A percentile compares a stretch with the other conserved stretches of the same genome.
phyloP scores from a whole-genome alignment of 768 basidiomycete genomes.

The Kwoniella sp. region DNA sequence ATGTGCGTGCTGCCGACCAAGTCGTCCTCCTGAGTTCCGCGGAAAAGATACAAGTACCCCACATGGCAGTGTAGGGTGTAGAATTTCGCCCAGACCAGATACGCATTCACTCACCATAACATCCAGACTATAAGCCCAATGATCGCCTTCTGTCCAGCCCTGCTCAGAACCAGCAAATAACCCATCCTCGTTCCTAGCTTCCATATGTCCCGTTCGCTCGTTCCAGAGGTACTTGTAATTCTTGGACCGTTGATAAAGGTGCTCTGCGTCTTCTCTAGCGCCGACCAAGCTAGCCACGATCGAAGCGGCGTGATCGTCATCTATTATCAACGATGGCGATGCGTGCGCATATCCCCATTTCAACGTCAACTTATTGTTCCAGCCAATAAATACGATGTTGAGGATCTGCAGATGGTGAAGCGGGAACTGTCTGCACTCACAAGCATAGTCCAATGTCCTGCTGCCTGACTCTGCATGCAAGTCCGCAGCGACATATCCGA shows the following conservation, averaged over 20 bases:
- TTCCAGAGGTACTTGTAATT: slow-evolving; percentile 72
- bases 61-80: no score
- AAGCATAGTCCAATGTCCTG: slow-evolving; percentile 76
- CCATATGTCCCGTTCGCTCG: slow-evolving; percentile 73
- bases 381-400: no score
- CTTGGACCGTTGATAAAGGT: slow-evolving; percentile 64
- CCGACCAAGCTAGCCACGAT: slow-evolving; percentile 64
- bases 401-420: background rate
- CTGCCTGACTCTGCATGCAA: slow-evolving; percentile 77
- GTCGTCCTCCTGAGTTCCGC: no score
- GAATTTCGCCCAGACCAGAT: no score
- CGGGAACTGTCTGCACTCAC: slow-evolving; percentile 60
- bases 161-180: slow-evolving; percentile 57
- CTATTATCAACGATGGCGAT: slow-evolving; percentile 59
- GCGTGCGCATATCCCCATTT: no score
- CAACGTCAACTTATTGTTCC: no score
- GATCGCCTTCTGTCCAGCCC: slow-evolving; percentile 83
- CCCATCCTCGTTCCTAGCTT: slow-evolving; percentile 66
- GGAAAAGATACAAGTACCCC: no score
- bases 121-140: slow-evolving; percentile 76
- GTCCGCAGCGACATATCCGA: slow-evolving; percentile 78
- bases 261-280: slow-evolving; percentile 61
- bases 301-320: slow-evolving; percentile 75
- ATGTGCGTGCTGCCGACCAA: no score
- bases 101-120: slow-evolving; percentile 56